These are phyloP conservation scores for Beta lomatogona DNA, from an alignment of 179 eudicot genomes.

Conservation along the genomic window DNA sequence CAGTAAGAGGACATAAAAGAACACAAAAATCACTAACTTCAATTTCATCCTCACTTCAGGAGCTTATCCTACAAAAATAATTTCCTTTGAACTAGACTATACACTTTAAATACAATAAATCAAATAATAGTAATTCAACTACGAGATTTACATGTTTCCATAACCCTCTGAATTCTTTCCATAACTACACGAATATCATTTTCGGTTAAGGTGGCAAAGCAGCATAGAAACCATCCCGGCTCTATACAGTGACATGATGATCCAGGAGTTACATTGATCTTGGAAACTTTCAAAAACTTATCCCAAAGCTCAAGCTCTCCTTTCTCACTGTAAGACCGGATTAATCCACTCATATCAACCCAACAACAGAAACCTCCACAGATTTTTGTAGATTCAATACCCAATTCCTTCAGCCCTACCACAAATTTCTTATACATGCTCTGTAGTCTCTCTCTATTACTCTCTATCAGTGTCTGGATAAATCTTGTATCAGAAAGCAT, in stretches of 20 bases:
- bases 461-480: constrained; percentile 42
- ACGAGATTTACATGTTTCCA: constrained; percentile 47
- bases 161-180: constrained; percentile 58
- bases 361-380: constrained; percentile 73
- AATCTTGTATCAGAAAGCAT: constrained; percentile 67
- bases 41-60: constrained; percentile 14
- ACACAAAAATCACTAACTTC: constrained; percentile 7
- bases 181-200: constrained; percentile 61
- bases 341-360: constrained; percentile 80
- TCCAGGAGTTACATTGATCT: constrained; percentile 75
- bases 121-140: constrained; percentile 34
- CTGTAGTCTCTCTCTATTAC: constrained; percentile 53
- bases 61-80: constrained; percentile 20
- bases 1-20: not conserved
- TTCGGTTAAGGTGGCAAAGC: constrained; percentile 63
- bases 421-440: constrained; percentile 48
- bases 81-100: constrained; percentile 28
- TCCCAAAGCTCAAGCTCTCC: constrained; percentile 96
- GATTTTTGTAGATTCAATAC: constrained; percentile 58
- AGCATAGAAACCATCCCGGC: constrained; percentile 87
- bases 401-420: constrained; percentile 56
- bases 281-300: constrained; percentile 67
- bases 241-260: constrained; percentile 89
- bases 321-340: constrained; percentile 74
- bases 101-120: constrained; percentile 36